phyloP scores from a whole-genome alignment of 2,329 filamentous ascomycete species.

The Beauveria sp. region DNA sequence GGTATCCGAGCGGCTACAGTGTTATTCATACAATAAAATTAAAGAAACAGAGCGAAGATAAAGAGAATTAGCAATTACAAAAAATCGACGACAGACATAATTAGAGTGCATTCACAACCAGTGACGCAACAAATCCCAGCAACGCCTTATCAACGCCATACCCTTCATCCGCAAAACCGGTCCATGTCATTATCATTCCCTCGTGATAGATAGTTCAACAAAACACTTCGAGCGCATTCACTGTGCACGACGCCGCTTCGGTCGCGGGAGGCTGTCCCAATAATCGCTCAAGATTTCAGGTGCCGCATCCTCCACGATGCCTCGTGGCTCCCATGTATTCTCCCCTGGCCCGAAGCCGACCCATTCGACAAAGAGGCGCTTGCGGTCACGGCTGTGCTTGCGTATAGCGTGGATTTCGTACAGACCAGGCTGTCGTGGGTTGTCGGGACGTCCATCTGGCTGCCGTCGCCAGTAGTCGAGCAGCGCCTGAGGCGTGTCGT shows the following conservation, averaged over 20 bases:
- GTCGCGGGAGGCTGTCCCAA: slow-evolving; percentile 12
- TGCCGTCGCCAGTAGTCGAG: slow-evolving; percentile 25
- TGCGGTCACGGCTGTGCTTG: slow-evolving; percentile 22
- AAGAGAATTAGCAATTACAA: no score
- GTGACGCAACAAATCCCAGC: no score
- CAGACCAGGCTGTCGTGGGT: slow-evolving; percentile 22
- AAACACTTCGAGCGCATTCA: not conserved
- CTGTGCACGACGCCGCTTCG: not conserved
- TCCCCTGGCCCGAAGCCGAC: slow-evolving; percentile 24
- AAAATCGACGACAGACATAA: no score
- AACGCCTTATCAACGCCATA: no score
- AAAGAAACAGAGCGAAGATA: no score
- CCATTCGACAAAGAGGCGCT: slow-evolving; percentile 28
- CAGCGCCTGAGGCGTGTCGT: slow-evolving; percentile 23
- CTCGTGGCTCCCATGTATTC: slow-evolving; percentile 23
- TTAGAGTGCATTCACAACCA: no score
- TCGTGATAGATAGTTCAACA: no score
- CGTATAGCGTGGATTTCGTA: slow-evolving; percentile 27
- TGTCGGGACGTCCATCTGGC: slow-evolving; percentile 23
- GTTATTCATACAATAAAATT: no score
- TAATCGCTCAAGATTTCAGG: slow-evolving; percentile 22
- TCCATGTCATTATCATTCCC: no score
- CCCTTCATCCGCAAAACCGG: no score
- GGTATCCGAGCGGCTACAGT: no score
- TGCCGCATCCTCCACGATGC: slow-evolving; percentile 20